These are phyloP conservation scores for Fusarium aywerte DNA, from an alignment of 2,329 filamentous ascomycete species.

Conservation along the genomic window DNA sequence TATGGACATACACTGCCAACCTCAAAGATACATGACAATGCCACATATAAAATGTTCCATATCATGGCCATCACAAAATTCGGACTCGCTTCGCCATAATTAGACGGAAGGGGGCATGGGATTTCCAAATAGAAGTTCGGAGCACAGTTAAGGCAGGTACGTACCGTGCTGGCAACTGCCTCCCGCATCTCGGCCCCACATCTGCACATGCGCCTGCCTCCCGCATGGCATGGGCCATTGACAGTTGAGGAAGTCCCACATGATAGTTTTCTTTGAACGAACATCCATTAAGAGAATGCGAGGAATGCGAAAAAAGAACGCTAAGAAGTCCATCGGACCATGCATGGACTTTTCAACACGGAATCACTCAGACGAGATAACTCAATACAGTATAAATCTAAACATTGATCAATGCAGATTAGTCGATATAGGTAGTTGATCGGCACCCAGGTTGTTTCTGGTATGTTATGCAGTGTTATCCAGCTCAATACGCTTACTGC, in stretches of 20 bases:
- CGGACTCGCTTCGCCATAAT: background rate
- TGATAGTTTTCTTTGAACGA: background rate
- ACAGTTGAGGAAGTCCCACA: slow-evolving; percentile 1
- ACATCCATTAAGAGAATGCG: slow-evolving; percentile 8
- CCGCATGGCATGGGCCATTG: slow-evolving; percentile 27
- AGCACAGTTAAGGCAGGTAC: background rate
- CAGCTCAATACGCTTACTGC: slow-evolving; percentile 17
- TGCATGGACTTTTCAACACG: background rate
- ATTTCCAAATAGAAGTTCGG: slow-evolving; percentile 17
- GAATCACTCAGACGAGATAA: too few species aligned
- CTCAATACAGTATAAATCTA: background rate
- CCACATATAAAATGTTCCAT: background rate
- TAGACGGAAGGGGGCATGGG: slow-evolving; percentile 5
- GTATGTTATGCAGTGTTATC: slow-evolving; percentile 2
- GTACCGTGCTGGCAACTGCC: background rate
- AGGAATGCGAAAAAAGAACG: slow-evolving; percentile 27
- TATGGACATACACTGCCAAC: background rate
- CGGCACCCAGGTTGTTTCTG: slow-evolving; percentile 1
- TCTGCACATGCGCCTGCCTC: slow-evolving; percentile 1
- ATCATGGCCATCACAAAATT: background rate
- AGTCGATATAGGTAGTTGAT: slow-evolving; percentile 3
- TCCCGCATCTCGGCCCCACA: slow-evolving; percentile 37
- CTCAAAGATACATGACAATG: background rate
- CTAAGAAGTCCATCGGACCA: too few species aligned
- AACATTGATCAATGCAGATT: background rate